Percentiles rank a stretch among this genome's conserved stretches.
Evolutionary conservation across 2,329 filamentous ascomycete genomes (phyloP).

Genomic region (Arthrobotrys sinensis): DNA sequence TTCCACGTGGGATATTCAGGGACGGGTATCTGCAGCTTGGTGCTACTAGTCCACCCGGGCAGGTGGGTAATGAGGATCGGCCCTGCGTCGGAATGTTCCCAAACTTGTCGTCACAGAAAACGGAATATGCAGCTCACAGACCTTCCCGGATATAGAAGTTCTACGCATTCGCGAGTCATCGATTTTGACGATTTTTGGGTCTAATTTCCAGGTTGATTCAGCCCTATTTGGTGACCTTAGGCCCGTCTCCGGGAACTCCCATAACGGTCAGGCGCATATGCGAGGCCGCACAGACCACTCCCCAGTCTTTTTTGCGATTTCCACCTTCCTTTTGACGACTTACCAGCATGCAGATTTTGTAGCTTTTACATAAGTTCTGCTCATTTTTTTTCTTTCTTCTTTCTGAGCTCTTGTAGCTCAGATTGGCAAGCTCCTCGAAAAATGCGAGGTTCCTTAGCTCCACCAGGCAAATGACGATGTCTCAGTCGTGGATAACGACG

Average conservation of each 20-base stretch:
- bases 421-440: conserved; percentile 9
- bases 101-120: conserved; percentile 28
- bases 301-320: conserved; percentile 24
- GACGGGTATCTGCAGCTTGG: conserved; percentile 28
- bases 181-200: not conserved
- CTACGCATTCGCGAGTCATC: not conserved
- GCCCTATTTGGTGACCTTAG: conserved; percentile 26
- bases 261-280: conserved; percentile 21
- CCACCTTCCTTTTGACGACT: conserved; percentile 14
- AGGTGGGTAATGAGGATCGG: conserved; percentile 44
- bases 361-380: not conserved
- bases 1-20: conserved; percentile 57
- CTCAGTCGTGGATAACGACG: conserved; percentile 29
- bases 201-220: conserved; percentile 16
- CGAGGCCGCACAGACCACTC: conserved; percentile 18
- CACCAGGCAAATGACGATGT: conserved; percentile 3
- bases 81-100: conserved; percentile 33
- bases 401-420: conserved; percentile 17
- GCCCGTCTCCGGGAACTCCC: conserved; percentile 2
- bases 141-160: conserved; percentile 23
- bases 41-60: conserved; percentile 38
- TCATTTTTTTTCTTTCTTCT: conserved; percentile 2
- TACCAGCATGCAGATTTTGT: conserved; percentile 10
- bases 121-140: conserved; percentile 13
- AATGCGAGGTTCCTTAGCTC: conserved; percentile 6